Conservation (phyloP, 352 stramenopile species). For the Phytophthora brassicae region DNA sequence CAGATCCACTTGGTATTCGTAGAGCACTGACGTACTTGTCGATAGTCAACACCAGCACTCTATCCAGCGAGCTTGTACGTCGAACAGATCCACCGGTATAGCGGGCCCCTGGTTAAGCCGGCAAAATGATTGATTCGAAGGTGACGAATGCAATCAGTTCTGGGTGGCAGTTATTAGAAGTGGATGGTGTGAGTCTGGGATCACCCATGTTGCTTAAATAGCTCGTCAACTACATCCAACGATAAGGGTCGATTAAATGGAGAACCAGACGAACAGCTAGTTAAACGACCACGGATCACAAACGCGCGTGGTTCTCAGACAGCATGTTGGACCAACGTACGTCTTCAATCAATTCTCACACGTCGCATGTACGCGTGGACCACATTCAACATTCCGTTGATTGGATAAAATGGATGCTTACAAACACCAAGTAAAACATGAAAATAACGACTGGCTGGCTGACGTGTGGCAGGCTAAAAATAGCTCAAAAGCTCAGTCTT, state of each 20-base stretch:
- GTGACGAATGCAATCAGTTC: neutral
- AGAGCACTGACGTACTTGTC: constrained; percentile 4
- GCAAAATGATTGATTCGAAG: no score
- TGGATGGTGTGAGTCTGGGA: neutral
- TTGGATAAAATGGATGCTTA: no score
- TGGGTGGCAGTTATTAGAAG: constrained; percentile 6
- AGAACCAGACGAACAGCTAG: neutral
- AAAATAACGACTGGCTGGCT: neutral
- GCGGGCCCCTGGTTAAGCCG: neutral
- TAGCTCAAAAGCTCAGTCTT: neutral
- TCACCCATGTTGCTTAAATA: neutral
- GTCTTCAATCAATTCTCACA: constrained; percentile 5
- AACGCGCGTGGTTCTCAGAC: constrained; percentile 10
- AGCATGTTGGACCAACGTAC: constrained; percentile 8
- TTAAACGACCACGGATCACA: constrained; percentile 1
- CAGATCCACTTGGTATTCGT: constrained; percentile 23
- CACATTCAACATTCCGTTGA: no score
- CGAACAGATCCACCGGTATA: neutral
- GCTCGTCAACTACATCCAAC: constrained; percentile 4
- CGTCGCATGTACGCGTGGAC: constrained; percentile 1
- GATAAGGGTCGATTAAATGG: neutral
- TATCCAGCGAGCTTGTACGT: neutral
- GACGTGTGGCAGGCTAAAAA: constrained; percentile 1
- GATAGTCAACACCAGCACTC: neutral
- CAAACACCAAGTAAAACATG: no score